Conservation (phyloP, 495 filamentous ascomycete genomes). For the Daldinia vernicosa region DNA sequence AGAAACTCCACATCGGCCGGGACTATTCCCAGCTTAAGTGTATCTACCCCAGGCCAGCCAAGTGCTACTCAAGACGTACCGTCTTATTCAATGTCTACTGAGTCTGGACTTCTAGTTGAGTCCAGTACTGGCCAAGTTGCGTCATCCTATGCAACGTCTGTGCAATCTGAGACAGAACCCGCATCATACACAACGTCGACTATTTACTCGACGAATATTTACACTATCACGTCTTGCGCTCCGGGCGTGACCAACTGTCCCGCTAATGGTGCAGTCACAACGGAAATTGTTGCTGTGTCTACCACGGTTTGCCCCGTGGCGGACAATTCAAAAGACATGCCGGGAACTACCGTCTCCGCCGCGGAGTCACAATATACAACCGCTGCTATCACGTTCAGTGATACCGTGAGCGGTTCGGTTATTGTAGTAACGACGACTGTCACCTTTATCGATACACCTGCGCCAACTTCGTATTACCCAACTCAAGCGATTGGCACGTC, state of each 20-base stretch:
- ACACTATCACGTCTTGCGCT: conserved; percentile 63
- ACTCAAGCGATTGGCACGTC: conserved; percentile 17
- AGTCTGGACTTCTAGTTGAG: conserved; percentile 44
- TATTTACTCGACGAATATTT: conserved; percentile 61
- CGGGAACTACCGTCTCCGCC: conserved; percentile 12
- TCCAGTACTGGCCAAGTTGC: conserved; percentile 8
- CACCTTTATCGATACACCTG: conserved; percentile 42
- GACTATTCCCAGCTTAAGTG: conserved; percentile 32
- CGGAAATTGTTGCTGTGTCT: conserved; percentile 45
- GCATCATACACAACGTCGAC: conserved; percentile 51
- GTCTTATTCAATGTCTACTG: conserved; percentile 13
- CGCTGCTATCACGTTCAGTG: conserved; percentile 59
- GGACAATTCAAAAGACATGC: conserved; percentile 19
- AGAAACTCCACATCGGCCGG: conserved; percentile 40
- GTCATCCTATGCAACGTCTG: conserved; percentile 16
- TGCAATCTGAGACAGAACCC: conserved; percentile 23
- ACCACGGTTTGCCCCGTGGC: conserved; percentile 44
- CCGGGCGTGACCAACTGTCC: conserved; percentile 64
- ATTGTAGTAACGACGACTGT: conserved; percentile 57
- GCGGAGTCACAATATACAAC: conserved; percentile 45
- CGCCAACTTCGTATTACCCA: conserved; percentile 25
- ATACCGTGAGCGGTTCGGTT: conserved; percentile 62
- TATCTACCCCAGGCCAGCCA: conserved; percentile 43
- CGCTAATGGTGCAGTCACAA: conserved; percentile 47
- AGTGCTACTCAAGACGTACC: conserved; percentile 14